These are phyloP conservation scores for Elaphomyces granulatus DNA, from an alignment of 495 filamentous ascomycete genomes.

Conservation along the genomic window DNA sequence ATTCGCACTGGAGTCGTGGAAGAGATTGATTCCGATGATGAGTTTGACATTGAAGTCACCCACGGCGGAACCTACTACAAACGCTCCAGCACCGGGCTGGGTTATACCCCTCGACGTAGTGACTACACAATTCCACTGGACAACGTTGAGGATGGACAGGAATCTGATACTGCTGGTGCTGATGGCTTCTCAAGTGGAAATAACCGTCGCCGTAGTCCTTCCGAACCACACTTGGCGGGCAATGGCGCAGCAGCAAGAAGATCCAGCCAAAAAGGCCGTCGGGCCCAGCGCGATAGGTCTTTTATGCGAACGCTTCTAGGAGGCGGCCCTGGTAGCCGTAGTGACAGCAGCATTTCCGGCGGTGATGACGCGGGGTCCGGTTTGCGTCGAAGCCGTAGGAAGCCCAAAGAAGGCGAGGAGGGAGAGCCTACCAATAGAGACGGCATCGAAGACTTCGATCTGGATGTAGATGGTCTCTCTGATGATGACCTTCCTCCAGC, in stretches of 20 bases:
- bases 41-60: conserved; percentile 91
- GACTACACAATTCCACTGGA: conserved; percentile 42
- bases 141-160: conserved; percentile 27
- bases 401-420: conserved; percentile 25
- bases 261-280: conserved; percentile 37
- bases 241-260: conserved; percentile 27
- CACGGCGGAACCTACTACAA: conserved; percentile 65
- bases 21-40: conserved; percentile 91
- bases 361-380: conserved; percentile 48
- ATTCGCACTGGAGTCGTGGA: conserved; percentile 93
- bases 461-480: conserved; percentile 27
- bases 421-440: conserved; percentile 3
- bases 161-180: conserved; percentile 15
- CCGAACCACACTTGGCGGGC: conserved; percentile 31
- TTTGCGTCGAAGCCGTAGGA: conserved; percentile 41
- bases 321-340: conserved; percentile 33
- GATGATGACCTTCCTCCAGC: conserved; percentile 40
- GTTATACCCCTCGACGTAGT: conserved; percentile 53
- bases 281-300: conserved; percentile 27
- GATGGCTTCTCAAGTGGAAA: conserved; percentile 43
- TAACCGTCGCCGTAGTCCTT: conserved; percentile 34
- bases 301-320: conserved; percentile 29
- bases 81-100: conserved; percentile 50
- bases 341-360: conserved; percentile 30
- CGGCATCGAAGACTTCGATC: conserved; percentile 24